phyloP scores from a whole-genome alignment of 2,329 filamentous ascomycete species.

The Eurotiales sp. region DNA sequence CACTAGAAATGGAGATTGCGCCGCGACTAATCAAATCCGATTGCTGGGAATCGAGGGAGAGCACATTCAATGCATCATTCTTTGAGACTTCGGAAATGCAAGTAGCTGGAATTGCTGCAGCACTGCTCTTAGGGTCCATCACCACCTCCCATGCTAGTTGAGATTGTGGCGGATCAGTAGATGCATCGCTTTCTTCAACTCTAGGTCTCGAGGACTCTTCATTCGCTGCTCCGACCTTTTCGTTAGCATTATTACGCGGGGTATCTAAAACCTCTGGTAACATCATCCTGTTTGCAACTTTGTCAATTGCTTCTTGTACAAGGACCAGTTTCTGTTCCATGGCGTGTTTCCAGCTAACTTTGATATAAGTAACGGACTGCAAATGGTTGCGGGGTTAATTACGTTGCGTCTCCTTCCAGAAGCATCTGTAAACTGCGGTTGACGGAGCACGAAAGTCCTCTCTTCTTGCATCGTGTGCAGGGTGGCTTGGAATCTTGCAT shows the following conservation, averaged over 20 bases:
- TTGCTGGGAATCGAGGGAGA: slow-evolving; percentile 24
- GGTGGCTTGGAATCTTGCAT: slow-evolving; percentile 11
- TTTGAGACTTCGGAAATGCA: slow-evolving; percentile 21
- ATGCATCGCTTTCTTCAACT: not conserved
- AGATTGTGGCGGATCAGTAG: not conserved
- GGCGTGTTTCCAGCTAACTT: slow-evolving; percentile 11
- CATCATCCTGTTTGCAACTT: not conserved
- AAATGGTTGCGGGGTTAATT: not conserved
- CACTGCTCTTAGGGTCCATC: not conserved
- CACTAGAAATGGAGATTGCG: not conserved
- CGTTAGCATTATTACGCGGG: not conserved
- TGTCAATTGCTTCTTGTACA: not conserved
- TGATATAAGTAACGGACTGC: not conserved
- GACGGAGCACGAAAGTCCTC: slow-evolving; percentile 13
- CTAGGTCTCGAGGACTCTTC: not conserved
- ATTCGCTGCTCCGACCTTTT: not conserved
- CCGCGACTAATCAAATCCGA: not conserved
- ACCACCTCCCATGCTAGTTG: not conserved
- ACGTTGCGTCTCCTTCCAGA: slow-evolving; percentile 12
- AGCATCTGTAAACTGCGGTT: slow-evolving; percentile 16
- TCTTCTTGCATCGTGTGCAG: slow-evolving; percentile 13
- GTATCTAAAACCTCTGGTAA: not conserved
- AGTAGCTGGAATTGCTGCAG: not conserved
- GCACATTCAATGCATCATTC: slow-evolving; percentile 25
- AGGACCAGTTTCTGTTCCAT: slow-evolving; percentile 10